Evolutionary conservation across 495 filamentous ascomycete species (phyloP).

Genomic region (Neurospora tetrasperma): DNA sequence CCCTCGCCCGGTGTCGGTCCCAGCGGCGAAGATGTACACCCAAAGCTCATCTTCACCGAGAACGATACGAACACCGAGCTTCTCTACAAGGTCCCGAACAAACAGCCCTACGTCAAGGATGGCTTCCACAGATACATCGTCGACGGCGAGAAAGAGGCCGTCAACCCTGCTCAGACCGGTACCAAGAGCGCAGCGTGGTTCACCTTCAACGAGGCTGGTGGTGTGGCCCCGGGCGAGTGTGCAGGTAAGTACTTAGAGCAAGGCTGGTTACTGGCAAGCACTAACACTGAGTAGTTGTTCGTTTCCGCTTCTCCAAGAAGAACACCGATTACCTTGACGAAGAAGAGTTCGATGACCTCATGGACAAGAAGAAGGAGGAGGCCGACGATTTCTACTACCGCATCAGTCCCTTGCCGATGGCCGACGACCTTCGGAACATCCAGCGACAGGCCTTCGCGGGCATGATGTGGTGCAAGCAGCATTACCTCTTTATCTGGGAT

Average conservation of each 20-base stretch:
- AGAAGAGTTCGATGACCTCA: constrained; percentile 81
- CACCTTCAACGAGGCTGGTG: constrained; percentile 77
- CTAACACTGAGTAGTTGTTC: constrained; percentile 50
- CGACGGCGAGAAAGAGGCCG: constrained; percentile 61
- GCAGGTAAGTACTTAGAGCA: constrained; percentile 37
- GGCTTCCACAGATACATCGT: constrained; percentile 87
- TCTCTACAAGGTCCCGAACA: constrained; percentile 69
- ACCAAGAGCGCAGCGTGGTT: constrained; percentile 92
- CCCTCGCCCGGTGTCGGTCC: constrained; percentile 76
- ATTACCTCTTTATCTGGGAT: constrained; percentile 93
- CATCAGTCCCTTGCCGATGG: constrained; percentile 89
- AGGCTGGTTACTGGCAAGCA: not conserved
- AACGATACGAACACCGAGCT: constrained; percentile 82
- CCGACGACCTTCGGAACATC: constrained; percentile 88
- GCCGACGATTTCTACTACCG: constrained; percentile 93
- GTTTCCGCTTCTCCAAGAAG: constrained; percentile 74
- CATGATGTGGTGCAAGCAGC: constrained; percentile 98
- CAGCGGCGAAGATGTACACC: constrained; percentile 72
- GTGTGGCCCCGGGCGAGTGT: constrained; percentile 80
- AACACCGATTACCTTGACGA: constrained; percentile 74
- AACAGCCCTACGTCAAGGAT: constrained; percentile 82
- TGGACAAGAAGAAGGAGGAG: constrained; percentile 74
- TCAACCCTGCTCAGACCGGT: constrained; percentile 71
- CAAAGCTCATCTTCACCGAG: constrained; percentile 80
- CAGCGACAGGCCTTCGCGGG: constrained; percentile 88